Conservation (phyloP, 2,329 filamentous ascomycete species). For the Neophaeococcomyces mojaviensis region DNA sequence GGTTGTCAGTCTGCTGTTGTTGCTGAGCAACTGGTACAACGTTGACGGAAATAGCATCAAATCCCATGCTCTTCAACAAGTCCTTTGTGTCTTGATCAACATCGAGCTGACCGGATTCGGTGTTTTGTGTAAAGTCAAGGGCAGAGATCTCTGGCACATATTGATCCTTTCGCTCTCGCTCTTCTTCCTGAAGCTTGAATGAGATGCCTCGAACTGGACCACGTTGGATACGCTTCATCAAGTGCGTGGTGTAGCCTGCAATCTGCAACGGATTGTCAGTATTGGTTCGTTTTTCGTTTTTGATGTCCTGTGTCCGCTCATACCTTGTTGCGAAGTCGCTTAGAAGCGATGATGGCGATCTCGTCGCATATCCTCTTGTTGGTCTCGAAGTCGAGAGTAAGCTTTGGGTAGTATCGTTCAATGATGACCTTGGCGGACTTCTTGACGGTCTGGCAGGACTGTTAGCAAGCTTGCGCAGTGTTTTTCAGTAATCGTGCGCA, state of each 20-base stretch:
- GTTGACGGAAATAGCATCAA: slow-evolving; percentile 96
- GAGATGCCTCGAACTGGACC: slow-evolving; percentile 99
- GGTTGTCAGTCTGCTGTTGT: slow-evolving; percentile 65
- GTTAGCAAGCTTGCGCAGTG: neutral
- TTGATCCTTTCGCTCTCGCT: slow-evolving; percentile 99
- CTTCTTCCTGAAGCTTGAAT: slow-evolving; percentile 99
- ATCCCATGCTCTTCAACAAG: slow-evolving; percentile 97
- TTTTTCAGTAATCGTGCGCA: slow-evolving; percentile 16
- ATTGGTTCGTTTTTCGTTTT: neutral
- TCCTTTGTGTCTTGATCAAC: slow-evolving; percentile 98
- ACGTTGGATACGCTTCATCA: slow-evolving; percentile 99
- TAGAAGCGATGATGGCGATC: slow-evolving; percentile 97
- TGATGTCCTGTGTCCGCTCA: slow-evolving; percentile 12
- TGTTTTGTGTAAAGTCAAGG: slow-evolving; percentile 93
- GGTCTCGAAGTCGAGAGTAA: slow-evolving; percentile 99
- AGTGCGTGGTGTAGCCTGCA: slow-evolving; percentile 94
- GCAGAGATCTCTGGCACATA: slow-evolving; percentile 98
- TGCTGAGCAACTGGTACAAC: slow-evolving; percentile 84
- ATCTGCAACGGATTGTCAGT: slow-evolving; percentile 49
- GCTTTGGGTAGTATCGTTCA: slow-evolving; percentile 94
- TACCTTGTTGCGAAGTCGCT: slow-evolving; percentile 99
- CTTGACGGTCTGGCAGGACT: slow-evolving; percentile 54
- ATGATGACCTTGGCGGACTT: slow-evolving; percentile 99
- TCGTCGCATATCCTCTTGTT: slow-evolving; percentile 99
- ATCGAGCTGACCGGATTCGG: slow-evolving; percentile 86